phyloP scores from a whole-genome alignment of 1,284 basidiomycete species.

The Ustilago bromivora region DNA sequence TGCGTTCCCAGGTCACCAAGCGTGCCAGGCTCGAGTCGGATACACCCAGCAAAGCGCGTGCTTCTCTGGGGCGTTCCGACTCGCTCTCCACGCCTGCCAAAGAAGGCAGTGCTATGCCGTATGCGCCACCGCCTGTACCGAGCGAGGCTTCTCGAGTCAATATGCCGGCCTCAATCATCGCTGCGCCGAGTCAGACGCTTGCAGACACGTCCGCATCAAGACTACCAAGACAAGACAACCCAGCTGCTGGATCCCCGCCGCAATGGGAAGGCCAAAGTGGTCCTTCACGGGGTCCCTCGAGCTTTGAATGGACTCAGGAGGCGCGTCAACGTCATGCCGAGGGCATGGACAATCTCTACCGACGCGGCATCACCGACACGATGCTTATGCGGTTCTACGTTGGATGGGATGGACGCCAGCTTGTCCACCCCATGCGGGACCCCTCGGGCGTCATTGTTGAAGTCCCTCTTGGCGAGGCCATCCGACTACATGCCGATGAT shows the following conservation, averaged over 20 bases:
- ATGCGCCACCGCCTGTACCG: constrained; percentile 34
- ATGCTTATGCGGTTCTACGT: constrained; percentile 66
- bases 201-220: constrained; percentile 21
- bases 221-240: constrained; percentile 19
- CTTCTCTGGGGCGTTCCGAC: constrained; percentile 33
- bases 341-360: constrained; percentile 64
- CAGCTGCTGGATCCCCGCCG: constrained; percentile 23
- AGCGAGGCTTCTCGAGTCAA: constrained; percentile 41
- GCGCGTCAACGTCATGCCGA: constrained; percentile 56
- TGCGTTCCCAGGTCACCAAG: constrained; percentile 42
- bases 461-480: constrained; percentile 50
- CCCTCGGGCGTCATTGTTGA: constrained; percentile 40
- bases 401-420: constrained; percentile 66
- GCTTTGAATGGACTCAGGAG: constrained; percentile 30
- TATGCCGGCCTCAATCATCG: constrained; percentile 16
- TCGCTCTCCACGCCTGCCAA: constrained; percentile 36
- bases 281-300: constrained; percentile 13
- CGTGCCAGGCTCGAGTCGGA: constrained; percentile 44
- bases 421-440: constrained; percentile 60
- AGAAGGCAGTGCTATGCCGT: constrained; percentile 25
- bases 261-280: constrained; percentile 15
- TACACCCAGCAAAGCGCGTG: constrained; percentile 34
- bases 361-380: constrained; percentile 65
- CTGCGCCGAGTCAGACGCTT: constrained; percentile 10
- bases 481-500: constrained; percentile 59